Conservation (phyloP, 768 basidiomycete species). For the Trametes cinnabarina region DNA sequence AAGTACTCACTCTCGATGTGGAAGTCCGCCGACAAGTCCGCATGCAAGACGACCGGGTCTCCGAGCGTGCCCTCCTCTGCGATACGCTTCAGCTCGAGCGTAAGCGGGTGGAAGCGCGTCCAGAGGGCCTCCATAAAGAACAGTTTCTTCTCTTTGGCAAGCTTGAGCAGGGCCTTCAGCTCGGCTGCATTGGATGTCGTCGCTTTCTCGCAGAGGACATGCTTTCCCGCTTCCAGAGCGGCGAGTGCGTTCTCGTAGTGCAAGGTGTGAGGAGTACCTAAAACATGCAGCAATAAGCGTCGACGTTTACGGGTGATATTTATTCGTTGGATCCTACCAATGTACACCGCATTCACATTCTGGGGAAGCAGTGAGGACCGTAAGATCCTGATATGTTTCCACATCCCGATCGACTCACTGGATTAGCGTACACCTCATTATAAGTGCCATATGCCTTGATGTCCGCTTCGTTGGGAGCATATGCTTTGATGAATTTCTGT, state of each 20-base stretch:
- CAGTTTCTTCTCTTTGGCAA: constrained; percentile 74
- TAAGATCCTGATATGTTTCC: too few species aligned
- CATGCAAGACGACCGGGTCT: constrained; percentile 62
- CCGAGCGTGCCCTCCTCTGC: constrained; percentile 65
- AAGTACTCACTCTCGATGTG: constrained; percentile 51
- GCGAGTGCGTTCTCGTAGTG: constrained; percentile 78
- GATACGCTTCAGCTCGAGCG: constrained; percentile 60
- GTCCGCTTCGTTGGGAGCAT: constrained; percentile 47
- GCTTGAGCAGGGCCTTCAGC: constrained; percentile 63
- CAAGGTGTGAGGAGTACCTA: constrained; percentile 81
- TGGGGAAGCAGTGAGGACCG: constrained; percentile 25
- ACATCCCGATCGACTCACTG: constrained; percentile 38
- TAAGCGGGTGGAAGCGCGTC: constrained; percentile 79
- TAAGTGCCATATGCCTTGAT: constrained; percentile 75
- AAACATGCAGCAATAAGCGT: neutral
- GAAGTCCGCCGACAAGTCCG: constrained; percentile 75
- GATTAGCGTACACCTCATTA: constrained; percentile 68
- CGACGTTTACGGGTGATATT: neutral
- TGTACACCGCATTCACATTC: constrained; percentile 77
- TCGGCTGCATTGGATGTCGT: constrained; percentile 78
- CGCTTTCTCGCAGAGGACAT: constrained; percentile 88
- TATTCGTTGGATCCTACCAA: constrained; percentile 41
- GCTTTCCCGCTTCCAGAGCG: constrained; percentile 76
- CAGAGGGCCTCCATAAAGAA: constrained; percentile 95
- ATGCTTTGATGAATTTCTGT: constrained; percentile 57